phyloP scores from a whole-genome alignment of 1,284 basidiomycete genomes.

The Takashimella koratensis region DNA sequence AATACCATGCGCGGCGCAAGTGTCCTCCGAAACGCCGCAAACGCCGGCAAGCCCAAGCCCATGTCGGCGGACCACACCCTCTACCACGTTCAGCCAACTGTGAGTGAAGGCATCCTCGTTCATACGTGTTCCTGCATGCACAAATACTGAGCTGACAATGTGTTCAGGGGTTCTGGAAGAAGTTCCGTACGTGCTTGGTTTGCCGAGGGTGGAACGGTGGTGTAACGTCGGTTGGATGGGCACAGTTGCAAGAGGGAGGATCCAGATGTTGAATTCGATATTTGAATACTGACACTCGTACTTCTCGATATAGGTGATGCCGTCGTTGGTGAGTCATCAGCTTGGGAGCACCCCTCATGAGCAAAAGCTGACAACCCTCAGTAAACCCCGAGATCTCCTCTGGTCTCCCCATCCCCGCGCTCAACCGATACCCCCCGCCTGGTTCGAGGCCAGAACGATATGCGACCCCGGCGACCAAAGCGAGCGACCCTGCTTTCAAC shows the following conservation, averaged over 20 bases:
- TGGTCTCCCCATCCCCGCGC: slow-evolving; percentile 72
- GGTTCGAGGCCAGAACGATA: slow-evolving; percentile 81
- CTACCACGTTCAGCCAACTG: slow-evolving; percentile 79
- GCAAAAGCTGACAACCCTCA: slow-evolving; percentile 6
- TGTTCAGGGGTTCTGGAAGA: slow-evolving; percentile 77
- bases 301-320: slow-evolving; percentile 74
- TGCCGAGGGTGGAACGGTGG: too few relatives aligned
- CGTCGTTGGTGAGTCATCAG: slow-evolving; percentile 62
- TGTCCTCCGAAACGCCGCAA: slow-evolving; percentile 33
- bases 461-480: slow-evolving; percentile 80
- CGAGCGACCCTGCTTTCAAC: slow-evolving; percentile 52
- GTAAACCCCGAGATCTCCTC: slow-evolving; percentile 87
- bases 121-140: background rate
- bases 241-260: too few relatives aligned
- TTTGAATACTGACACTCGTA: slow-evolving; percentile 5
- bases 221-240: too few relatives aligned
- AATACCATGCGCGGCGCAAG: slow-evolving; percentile 18
- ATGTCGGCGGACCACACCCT: slow-evolving; percentile 70
- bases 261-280: background rate
- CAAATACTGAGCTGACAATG: slow-evolving; percentile 9
- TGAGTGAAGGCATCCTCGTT: slow-evolving; percentile 19
- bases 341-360: background rate
- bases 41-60: slow-evolving; percentile 38
- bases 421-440: slow-evolving; percentile 80
- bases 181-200: slow-evolving; percentile 74